These are phyloP conservation scores for Lupinus albus DNA, from an alignment of 306 rosid species.

Conservation along the genomic window DNA sequence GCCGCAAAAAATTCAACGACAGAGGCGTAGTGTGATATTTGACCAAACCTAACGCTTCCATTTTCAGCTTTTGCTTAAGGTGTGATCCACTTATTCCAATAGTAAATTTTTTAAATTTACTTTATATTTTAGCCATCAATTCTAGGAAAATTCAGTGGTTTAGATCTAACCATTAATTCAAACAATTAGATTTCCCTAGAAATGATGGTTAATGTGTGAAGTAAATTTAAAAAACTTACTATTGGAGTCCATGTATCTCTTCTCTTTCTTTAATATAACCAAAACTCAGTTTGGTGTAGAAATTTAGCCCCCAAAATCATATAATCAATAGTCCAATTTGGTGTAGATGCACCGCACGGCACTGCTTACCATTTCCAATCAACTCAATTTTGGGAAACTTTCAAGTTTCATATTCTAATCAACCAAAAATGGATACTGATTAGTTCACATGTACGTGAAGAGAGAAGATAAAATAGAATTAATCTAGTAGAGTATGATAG, in stretches of 20 bases:
- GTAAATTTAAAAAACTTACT: too few species aligned
- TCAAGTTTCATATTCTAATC: neutral
- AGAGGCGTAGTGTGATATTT: conserved; percentile 41
- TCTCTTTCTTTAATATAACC: neutral
- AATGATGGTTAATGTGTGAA: too few species aligned
- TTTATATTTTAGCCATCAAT: too few species aligned
- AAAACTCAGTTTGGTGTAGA: conserved; percentile 7
- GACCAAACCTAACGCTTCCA: conserved; percentile 47
- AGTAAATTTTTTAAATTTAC: too few species aligned
- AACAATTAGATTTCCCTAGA: too few species aligned
- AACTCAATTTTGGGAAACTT: conserved; percentile 38
- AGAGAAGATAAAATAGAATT: too few species aligned
- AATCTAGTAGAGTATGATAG: too few species aligned
- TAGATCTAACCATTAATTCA: too few species aligned
- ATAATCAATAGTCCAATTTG: conserved; percentile 43
- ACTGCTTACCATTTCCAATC: conserved; percentile 36
- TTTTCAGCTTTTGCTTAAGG: conserved; percentile 17
- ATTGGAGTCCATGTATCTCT: too few species aligned
- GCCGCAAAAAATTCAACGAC: conserved; percentile 34
- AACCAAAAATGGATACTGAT: neutral
- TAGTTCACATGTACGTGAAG: too few species aligned
- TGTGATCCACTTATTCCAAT: too few species aligned
- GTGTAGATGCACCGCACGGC: conserved; percentile 47
- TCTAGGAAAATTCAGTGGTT: too few species aligned
- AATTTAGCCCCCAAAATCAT: conserved; percentile 3